A percentile compares a stretch with the other conserved stretches of the same genome.
phyloP scores from a whole-genome alignment of 805 yeast species.

The Hanseniaspora lindneri region DNA sequence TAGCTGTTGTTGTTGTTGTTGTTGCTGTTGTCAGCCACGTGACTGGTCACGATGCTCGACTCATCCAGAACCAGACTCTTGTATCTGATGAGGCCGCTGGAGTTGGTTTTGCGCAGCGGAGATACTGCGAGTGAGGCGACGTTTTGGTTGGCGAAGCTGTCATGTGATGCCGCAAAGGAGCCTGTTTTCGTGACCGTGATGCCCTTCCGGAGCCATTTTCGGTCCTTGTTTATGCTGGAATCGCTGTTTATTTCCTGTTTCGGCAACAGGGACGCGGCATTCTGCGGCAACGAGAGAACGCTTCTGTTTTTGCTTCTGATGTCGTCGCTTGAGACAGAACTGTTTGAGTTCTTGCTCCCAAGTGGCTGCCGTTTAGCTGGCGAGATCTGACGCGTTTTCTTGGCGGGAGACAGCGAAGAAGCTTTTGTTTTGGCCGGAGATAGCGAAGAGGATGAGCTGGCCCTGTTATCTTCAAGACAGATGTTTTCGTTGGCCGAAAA shows the following conservation, averaged over 20 bases:
- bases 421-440: constrained; percentile 8
- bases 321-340: no score
- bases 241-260: background rate
- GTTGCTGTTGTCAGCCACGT: no score
- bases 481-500: constrained; percentile 11
- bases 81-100: background rate
- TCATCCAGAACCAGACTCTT: constrained; percentile 13
- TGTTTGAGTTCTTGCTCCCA: constrained; percentile 4
- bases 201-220: constrained; percentile 3
- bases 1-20: background rate
- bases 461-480: constrained; percentile 4
- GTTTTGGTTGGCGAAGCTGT: background rate
- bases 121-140: background rate
- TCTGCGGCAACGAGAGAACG: no score
- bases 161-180: background rate
- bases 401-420: background rate
- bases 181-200: constrained; percentile 14
- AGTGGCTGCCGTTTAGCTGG: constrained; percentile 8
- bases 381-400: background rate
- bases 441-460: background rate
- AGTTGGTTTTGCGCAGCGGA: background rate
- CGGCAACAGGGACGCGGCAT: no score
- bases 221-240: background rate
- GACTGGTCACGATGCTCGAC: no score
- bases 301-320: no score